Percentiles rank a stretch among this genome's conserved stretches.
phyloP scores from a whole-genome alignment of 2,329 filamentous ascomycete species.

The Dactylellina cionopaga region DNA sequence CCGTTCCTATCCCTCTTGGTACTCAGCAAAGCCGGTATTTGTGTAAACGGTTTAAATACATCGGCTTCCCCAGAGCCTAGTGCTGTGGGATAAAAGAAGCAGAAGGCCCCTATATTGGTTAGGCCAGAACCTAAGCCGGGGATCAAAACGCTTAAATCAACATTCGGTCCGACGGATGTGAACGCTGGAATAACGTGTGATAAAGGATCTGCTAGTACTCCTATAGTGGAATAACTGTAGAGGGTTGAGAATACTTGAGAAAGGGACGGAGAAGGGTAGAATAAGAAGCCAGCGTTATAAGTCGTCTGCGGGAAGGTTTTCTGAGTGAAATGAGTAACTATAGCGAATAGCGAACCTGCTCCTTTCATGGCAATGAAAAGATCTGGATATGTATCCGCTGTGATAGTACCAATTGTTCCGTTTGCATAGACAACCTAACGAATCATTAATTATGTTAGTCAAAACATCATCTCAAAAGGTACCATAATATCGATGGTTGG shows the following conservation, averaged over 20 bases:
- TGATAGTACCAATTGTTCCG: constrained; percentile 34
- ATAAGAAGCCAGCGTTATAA: constrained; percentile 41
- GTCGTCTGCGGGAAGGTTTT: constrained; percentile 6
- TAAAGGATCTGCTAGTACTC: background rate
- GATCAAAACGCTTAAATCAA: background rate
- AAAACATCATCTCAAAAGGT: background rate
- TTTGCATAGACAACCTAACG: constrained; percentile 47
- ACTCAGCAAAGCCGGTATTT: constrained; percentile 6
- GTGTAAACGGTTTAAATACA: constrained; percentile 40
- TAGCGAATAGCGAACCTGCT: constrained; percentile 39
- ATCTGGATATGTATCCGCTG: constrained; percentile 19
- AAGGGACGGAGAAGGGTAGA: constrained; percentile 25
- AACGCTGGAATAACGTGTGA: constrained; percentile 41
- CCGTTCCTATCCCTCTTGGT: constrained; percentile 11
- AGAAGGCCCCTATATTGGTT: constrained; percentile 22
- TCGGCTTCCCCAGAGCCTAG: constrained; percentile 1
- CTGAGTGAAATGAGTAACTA: constrained; percentile 44
- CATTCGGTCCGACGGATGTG: constrained; percentile 26
- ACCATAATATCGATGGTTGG: background rate
- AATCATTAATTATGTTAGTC: background rate
- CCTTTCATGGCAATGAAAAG: constrained; percentile 47
- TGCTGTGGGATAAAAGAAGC: constrained; percentile 37
- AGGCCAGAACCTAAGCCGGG: background rate
- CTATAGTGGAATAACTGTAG: constrained; percentile 35
- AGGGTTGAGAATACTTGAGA: constrained; percentile 10